These are phyloP conservation scores for Candida ulmi DNA, from an alignment of 805 yeast species.

Conservation along the genomic window DNA sequence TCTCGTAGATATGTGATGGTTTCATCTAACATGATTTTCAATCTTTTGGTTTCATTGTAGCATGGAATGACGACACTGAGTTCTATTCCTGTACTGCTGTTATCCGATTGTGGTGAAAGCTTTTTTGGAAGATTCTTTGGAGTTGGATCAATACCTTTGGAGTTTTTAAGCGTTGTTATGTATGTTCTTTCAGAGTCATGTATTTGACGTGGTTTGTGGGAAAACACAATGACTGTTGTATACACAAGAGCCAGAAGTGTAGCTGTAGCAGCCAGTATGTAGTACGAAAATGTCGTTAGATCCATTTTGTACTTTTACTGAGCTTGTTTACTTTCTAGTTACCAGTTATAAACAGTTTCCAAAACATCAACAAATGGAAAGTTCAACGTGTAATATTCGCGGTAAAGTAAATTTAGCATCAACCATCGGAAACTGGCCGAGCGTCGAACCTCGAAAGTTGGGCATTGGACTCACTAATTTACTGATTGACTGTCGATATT, in stretches of 20 bases:
- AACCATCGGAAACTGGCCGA: too few relatives aligned
- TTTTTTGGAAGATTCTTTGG: constrained; percentile 28
- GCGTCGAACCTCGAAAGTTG: too few relatives aligned
- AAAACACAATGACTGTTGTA: constrained; percentile 27
- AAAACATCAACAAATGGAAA: not conserved
- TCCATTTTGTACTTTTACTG: not conserved
- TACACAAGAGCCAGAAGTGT: constrained; percentile 2
- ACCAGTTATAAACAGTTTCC: too few relatives aligned
- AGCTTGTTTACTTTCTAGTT: not conserved
- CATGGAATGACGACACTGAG: constrained; percentile 89
- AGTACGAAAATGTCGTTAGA: not conserved
- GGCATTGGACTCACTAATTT: too few relatives aligned
- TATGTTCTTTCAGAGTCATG: constrained; percentile 48
- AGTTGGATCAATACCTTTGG: constrained; percentile 23
- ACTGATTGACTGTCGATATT: too few relatives aligned
- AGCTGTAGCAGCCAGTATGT: not conserved
- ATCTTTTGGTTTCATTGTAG: constrained; percentile 75
- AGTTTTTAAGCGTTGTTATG: constrained; percentile 38
- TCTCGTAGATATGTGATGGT: constrained; percentile 47
- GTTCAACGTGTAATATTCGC: too few relatives aligned
- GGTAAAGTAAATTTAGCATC: too few relatives aligned
- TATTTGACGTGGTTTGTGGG: constrained; percentile 61
- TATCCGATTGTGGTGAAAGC: constrained; percentile 2
- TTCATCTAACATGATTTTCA: constrained; percentile 68
- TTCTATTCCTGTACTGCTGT: constrained; percentile 33